Percentiles rank a stretch among this genome's conserved stretches.
Evolutionary conservation across 2,329 filamentous ascomycete genomes (phyloP).

Genomic region (Chrysoporthe deuterocubensis): DNA sequence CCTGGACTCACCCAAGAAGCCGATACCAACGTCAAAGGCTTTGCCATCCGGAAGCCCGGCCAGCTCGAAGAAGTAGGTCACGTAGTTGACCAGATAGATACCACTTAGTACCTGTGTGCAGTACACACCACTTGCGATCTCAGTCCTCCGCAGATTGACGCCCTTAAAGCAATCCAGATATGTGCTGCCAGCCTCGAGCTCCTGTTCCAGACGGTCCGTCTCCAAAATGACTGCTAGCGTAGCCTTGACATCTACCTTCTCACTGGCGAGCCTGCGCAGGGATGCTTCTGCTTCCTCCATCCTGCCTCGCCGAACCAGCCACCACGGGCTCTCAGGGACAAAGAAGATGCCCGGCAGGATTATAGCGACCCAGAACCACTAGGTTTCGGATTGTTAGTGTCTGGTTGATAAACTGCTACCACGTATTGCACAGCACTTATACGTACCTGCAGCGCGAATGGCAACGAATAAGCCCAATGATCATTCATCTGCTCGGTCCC

Average conservation of each 20-base stretch:
- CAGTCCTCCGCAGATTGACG: slow-evolving; percentile 55
- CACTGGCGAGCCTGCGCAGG: slow-evolving; percentile 49
- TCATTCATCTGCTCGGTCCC: slow-evolving; percentile 44
- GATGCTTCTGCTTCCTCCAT: slow-evolving; percentile 46
- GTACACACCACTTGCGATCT: slow-evolving; percentile 64
- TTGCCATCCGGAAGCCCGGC: slow-evolving; percentile 54
- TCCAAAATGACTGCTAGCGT: slow-evolving; percentile 60
- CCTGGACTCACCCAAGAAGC: slow-evolving; percentile 44
- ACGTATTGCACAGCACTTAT: neutral
- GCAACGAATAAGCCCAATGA: slow-evolving; percentile 55
- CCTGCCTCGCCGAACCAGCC: slow-evolving; percentile 50
- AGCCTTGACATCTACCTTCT: slow-evolving; percentile 50
- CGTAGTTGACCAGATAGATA: slow-evolving; percentile 67
- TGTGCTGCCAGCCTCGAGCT: slow-evolving; percentile 51
- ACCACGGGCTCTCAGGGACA: slow-evolving; percentile 56
- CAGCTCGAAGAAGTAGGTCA: slow-evolving; percentile 64
- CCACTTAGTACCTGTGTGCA: slow-evolving; percentile 68
- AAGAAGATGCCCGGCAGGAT: slow-evolving; percentile 51
- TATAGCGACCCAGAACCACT: slow-evolving; percentile 54
- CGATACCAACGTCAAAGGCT: slow-evolving; percentile 61
- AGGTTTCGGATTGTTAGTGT: neutral
- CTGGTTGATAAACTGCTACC: neutral
- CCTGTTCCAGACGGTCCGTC: slow-evolving; percentile 60
- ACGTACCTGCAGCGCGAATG: slow-evolving; percentile 46
- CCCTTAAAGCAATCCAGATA: slow-evolving; percentile 57